Base-by-base conservation (phyloP, 345 rosid genomes). In the Cardamine resedifolia region DNA sequence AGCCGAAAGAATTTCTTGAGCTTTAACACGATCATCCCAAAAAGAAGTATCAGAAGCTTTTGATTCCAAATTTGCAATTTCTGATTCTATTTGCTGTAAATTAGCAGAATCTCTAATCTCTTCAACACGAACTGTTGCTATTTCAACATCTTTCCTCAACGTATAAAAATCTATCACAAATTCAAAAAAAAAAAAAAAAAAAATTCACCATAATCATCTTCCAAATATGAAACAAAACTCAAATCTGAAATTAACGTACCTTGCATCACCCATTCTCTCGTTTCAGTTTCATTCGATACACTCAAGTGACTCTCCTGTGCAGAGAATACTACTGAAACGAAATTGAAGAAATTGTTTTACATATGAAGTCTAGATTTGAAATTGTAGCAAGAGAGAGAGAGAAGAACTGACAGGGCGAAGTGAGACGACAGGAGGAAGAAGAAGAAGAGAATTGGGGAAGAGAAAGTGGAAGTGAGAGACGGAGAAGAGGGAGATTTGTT, bases 1-100 rank as follows among this genome's bases (percentile, higher is more conserved):
- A 41, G 91, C 83, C 24, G 69, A 63, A 31, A 94, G 93, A 30
- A 84, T 89, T 67, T 85, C 81, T 77, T 94, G 98, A 72, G 97
- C 98, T 75, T 71, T 69, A 66, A 82, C 77, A 73, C 86, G 90
- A 68, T 94, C 86, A 70, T 94, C 97, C 98, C 98, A 91, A 24
- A 91, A 87, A n/a, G 90, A 77, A 61, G 73, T 79, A 70, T 88
- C 85, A 10, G 91, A 75, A 45, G 98, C 85, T 84, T 86, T 89
- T 1, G 59, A 73, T 83, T 94, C 97, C 72, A 88, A 70, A 55
- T 69, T 77, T 5, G 77, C 75, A 61, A 91, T 72, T 45, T 91
- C 91, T 55, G 78, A 71, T 75, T 91, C 87, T 57, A 91, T 59
- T 30, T 78, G 86, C 31, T 77, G 64, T 52, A 91, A 49, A 64